A percentile compares a stretch with the other conserved stretches of the same genome.
These are phyloP conservation scores for Corylus heterophylla DNA, from an alignment of 306 rosid genomes.

Conservation along the genomic window DNA sequence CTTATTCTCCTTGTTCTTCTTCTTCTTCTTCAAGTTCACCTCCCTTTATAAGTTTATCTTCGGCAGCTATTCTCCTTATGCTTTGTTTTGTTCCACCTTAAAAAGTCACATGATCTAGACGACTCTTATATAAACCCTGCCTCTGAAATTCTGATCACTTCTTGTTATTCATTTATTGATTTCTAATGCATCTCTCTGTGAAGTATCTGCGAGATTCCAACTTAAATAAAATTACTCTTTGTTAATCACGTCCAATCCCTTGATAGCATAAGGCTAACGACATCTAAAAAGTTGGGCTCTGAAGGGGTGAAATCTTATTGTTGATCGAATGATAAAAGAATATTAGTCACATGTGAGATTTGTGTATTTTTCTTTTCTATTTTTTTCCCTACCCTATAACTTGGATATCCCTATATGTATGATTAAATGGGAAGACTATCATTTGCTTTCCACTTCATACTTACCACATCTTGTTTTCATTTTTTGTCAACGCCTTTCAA, in stretches of 20 bases:
- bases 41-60: conserved; percentile 5
- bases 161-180: too few relatives aligned
- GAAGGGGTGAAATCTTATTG: not conserved
- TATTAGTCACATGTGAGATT: not conserved
- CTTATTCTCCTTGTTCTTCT: conserved; percentile 22
- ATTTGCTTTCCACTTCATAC: not conserved
- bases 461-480: not conserved
- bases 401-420: not conserved
- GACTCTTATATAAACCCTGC: not conserved
- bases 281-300: not conserved
- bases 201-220: not conserved
- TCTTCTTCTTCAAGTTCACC: conserved; percentile 24
- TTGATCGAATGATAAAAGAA: not conserved
- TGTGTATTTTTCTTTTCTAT: not conserved
- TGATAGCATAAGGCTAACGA: not conserved
- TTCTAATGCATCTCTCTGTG: not conserved
- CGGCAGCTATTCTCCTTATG: not conserved
- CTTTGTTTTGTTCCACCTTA: not conserved
- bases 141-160: not conserved
- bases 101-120: too few relatives aligned
- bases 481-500: conserved; percentile 11
- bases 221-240: not conserved
- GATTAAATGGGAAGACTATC: not conserved
- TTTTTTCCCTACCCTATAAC: not conserved
- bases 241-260: too few relatives aligned